Conservation (phyloP, 371 early-diverging fungal genomes). For the Saksenaea oblongispora region DNA sequence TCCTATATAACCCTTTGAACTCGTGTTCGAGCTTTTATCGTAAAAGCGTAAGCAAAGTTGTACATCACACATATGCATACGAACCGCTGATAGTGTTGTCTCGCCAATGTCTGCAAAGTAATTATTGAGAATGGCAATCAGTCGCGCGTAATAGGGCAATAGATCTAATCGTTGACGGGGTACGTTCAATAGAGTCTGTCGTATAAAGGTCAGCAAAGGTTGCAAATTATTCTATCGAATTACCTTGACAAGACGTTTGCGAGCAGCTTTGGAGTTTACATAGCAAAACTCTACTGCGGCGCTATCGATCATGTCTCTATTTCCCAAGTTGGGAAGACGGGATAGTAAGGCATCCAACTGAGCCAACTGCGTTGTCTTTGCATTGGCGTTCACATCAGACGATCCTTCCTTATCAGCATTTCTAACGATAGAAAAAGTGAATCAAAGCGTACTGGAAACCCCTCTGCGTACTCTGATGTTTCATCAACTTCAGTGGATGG, state of each 20-base stretch:
- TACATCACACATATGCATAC: neutral
- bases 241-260: slow-evolving; percentile 75
- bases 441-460: neutral
- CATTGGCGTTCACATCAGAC: slow-evolving; percentile 30
- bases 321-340: slow-evolving; percentile 77
- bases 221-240: neutral
- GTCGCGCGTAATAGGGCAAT: slow-evolving; percentile 87
- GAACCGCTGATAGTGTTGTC: slow-evolving; percentile 63
- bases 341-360: slow-evolving; percentile 72
- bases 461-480: slow-evolving; percentile 25
- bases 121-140: slow-evolving; percentile 84
- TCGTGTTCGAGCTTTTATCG: slow-evolving; percentile 66
- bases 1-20: slow-evolving; percentile 71
- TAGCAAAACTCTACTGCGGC: slow-evolving; percentile 93
- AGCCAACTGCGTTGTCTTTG: slow-evolving; percentile 51
- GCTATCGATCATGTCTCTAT: slow-evolving; percentile 85
- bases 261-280: slow-evolving; percentile 77
- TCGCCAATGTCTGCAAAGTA: slow-evolving; percentile 87
- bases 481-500: slow-evolving; percentile 35
- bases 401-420: slow-evolving; percentile 33
- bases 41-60: neutral
- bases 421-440: neutral
- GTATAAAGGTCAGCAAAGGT: slow-evolving; percentile 1
- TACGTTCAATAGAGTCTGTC: slow-evolving; percentile 69
- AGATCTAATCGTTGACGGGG: slow-evolving; percentile 83